Base-by-base conservation (phyloP, 805 yeast genomes). In the Starmerella cellae region DNA sequence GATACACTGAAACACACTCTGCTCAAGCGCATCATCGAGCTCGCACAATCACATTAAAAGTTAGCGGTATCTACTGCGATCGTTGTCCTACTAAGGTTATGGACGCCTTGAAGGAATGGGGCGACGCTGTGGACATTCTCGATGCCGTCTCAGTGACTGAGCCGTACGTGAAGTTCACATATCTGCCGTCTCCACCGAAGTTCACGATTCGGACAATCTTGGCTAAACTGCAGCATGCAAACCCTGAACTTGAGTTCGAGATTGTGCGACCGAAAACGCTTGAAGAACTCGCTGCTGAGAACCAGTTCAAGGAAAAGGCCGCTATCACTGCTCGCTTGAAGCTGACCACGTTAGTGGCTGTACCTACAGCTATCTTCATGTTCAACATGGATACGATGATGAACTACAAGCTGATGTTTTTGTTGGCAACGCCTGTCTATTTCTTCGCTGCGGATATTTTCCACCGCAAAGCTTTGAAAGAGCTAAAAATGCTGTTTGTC, bases 391-490 rank as follows among this genome's bases (percentile, higher is more conserved):
- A 82, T 0, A 64, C 78, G 6, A 43, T 41, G 46, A 41, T 41
- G 44, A 5, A 60, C 78, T 34, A 53, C 75, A 2, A 59, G 59
- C 68, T 76, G 5, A 59, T 80, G 41, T 68, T 81, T 44, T 58
- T 76, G 34, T 59, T 79, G 42, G 69, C 85, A 36, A 77, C 88
- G 0, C 84, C 85, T 0, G 78, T 79, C 1, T 81, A 78, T 54
- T 77, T 81, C 54, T 76, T 74, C 57, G 79, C 82, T 0, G 87
- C 82, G 20, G 82, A 76, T 53, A 67, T 77, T 2, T 81, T 80
- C 61, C 91, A 81, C 52, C 51, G 62, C 13, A 81, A 79, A 53
- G 82, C 88, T 0, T 13, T 74, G 23, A 69, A 68, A 39, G 88
- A 80, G 53, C 49, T 80, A 2, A 54, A 65, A 42, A 63, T 74